Base-by-base conservation (phyloP, 1,284 basidiomycete genomes). In the Hortiboletus rubellus region DNA sequence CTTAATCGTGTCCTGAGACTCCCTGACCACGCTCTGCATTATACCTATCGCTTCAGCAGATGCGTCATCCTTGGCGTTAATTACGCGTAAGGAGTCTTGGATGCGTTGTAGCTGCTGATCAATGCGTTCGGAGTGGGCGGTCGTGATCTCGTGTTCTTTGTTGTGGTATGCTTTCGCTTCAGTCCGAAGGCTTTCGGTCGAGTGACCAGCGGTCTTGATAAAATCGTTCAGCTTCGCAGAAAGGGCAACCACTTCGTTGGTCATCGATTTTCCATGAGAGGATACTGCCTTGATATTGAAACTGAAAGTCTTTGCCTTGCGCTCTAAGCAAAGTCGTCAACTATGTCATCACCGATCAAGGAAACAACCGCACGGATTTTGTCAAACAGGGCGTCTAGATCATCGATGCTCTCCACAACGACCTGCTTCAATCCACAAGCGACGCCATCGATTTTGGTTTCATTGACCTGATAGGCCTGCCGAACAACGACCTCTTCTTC, bases 401-500 rank as follows among this genome's bases (percentile, higher is more conserved):
- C 92, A 12, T 76, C 78, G 22, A 92, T 77, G 62, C 87, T 89
- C 61, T 93, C 83, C 22, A 80, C 74, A 0, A 86, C 85, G 12
- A 88, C 82, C 41, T 79, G 76, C 67, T 85, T 91, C 58, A 97
- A 74, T 7, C 82, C 83, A 24, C 69, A 73, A 0, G 95, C 94
- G 4, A 96, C 83, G 10, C 73, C 75, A 65, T 96, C 83, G 47
- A 98, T 73, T 48, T 76, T 75, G 34, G 75, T 76, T 74, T 98
- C 95, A 22, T 86, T 94, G 40, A 80, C 77, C 69, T 89, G 84
- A 71, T 92, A 89, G 0, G 91, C 91, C 63, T 89, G 79, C 41
- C 89, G 80, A 12, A 96, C 82, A 24, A 90, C 75, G 31, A 80
- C 76, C 71, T 96, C 94, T 63, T 96, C 91, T 64, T 90, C 86